Evolutionary conservation across 805 yeast genomes (phyloP).

Genomic region (Spathaspora girioi): DNA sequence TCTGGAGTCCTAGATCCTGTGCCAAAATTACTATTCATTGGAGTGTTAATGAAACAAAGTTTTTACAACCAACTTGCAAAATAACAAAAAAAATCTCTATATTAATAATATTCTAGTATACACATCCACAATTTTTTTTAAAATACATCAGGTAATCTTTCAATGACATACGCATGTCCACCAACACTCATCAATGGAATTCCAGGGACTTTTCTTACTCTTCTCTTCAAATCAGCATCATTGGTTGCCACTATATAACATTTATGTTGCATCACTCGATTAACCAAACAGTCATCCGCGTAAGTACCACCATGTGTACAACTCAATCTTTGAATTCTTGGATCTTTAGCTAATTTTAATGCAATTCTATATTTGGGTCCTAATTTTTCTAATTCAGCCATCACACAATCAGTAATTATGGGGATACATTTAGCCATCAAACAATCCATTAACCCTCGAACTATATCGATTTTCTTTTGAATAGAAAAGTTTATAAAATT

Average conservation of each 20-base stretch:
- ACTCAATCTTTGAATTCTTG: constrained; percentile 78
- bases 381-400: constrained; percentile 95
- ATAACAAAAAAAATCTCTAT: not conserved
- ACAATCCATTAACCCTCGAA: constrained; percentile 97
- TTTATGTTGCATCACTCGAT: constrained; percentile 91
- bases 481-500: constrained; percentile 95
- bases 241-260: constrained; percentile 97
- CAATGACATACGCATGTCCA: constrained; percentile 85
- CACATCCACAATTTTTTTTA: constrained; percentile 20
- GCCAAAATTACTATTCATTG: not conserved
- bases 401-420: constrained; percentile 92
- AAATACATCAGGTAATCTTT: constrained; percentile 92
- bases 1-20: not conserved
- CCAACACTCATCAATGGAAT: constrained; percentile 97
- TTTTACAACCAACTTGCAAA: not conserved
- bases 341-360: constrained; percentile 86
- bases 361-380: constrained; percentile 96
- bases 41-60: not conserved
- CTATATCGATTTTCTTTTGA: constrained; percentile 90
- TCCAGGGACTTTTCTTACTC: constrained; percentile 95
- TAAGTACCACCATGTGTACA: constrained; percentile 95
- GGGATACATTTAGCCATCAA: constrained; percentile 94
- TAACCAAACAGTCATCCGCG: constrained; percentile 96
- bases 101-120: not conserved
- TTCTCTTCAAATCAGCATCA: constrained; percentile 93